Evolutionary conservation across 2,329 filamentous ascomycete genomes (phyloP), one percentile per base, ranked within the genome.

Genomic region (Clonostachys solani): DNA sequence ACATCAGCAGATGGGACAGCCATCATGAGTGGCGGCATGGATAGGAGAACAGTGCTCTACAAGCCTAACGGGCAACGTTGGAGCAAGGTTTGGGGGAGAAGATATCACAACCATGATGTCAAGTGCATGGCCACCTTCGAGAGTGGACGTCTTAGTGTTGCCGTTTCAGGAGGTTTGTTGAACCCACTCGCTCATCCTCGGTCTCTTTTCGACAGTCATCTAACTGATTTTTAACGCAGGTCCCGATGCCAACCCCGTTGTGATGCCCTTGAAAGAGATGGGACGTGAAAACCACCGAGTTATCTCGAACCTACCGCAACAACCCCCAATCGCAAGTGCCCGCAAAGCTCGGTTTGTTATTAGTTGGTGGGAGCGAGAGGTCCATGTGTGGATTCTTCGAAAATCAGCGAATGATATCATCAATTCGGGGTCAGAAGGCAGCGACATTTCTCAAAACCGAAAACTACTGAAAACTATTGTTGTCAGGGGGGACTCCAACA

Each of bases 41-140:
- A 99, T 63, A 84, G 89, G 55, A 81, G 87, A 52, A 95, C 94
- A 3, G 86, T 91, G 6, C 74, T 92, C 42, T 96, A 95, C 70
- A 87, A 84, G 63, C 82, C 84, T 55, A 76, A 77, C 43, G 77
- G 77, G 49, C 73, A 77, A 46, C 81, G 85, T 60, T 99, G 94
- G 94, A 81, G 81, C 49, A 92, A 94, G 65, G 77, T 89, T n/a
- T 87, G 83, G 66, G 90, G 95, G 61, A 80, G 89, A 54, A 80
- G 90, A 60, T 92, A 92, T 61, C 94, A 99, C 62, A 83, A 86
- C 42, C 92, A 97, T 65, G 94, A 99, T 69, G 91, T 97, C 58
- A 97, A 97, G 71, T 82, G 90, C 2, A 89, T 97, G 82, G 88
- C 91, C 34, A 84, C 89, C 0, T 97, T 92, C 54, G 94, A 99